Base-by-base conservation (phyloP, 129 eudicot species). In the Saposhnikovia divaricata region DNA sequence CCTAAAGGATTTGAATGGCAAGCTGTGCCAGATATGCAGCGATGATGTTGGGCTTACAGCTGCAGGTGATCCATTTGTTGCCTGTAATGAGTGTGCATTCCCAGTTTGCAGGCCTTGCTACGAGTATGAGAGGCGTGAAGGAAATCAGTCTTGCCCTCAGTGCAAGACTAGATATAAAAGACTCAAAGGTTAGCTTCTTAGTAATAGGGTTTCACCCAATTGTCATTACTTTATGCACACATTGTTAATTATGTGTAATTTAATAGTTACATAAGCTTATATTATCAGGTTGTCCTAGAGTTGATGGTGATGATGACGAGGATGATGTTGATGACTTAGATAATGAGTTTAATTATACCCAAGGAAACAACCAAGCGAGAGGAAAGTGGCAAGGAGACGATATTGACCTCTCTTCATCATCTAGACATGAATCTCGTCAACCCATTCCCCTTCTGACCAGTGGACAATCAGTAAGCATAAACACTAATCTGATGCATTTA, bases 141-240 rank as follows among this genome's bases (percentile, higher is more conserved):
- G 97, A 83, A 91, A 86, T 86, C 97, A 89, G 76, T 80, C 88
- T 9, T 91, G 97, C 78, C 97, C 97, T 71, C 93, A 89, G 81
- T 91, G 97, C 89, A 91, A 91, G 87, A 91, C 93, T 53, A 86
- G 97, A 80, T 91, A 91, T 78, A 91, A 79, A 77, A 89, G 97
- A 82, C 93, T 77, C 72, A 89, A 89, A 86, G 97, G 97, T 89
- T 21, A 47, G 82, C 39, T 70, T 78, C 51, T 66, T 72, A 34
- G 65, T 57, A 79, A 25, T 40, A 25, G 31, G 9, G 27, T 70
- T 50, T 63, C 57, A 38, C 37, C 48, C 59, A 21, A 34, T 34
- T 43, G 37, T 34, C 50, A 69, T 75, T 5, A 68, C 40, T 5
- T 13, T 28, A 28, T 4, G 19, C 15, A 5, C 23, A 31, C 9